Evolutionary conservation across 2,329 filamentous ascomycete species (phyloP), one percentile per base, ranked within the genome.

Genomic region (Fragosphaeria purpurea): DNA sequence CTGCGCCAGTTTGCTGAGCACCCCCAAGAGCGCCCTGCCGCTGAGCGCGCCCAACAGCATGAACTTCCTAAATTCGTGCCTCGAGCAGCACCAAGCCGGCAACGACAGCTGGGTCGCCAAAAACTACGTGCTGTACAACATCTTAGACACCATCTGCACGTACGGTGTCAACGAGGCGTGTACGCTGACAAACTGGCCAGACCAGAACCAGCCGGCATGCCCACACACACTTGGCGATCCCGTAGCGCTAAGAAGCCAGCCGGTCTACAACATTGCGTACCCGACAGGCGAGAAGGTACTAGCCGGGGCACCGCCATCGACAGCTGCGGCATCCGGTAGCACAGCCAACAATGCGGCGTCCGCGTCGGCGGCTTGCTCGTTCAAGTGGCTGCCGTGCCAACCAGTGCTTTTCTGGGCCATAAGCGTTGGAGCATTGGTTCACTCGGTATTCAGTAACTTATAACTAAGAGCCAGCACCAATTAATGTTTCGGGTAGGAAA

Each of bases 41-140:
- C 54, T 65, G n/a, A 59, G 69, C 59, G 75, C 74, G 1, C 60
- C 72, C 51, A 77, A 76, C 61, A 72, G 69, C 66, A 75, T 76
- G 68, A 74, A 77, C 58, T 78, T 68, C 50, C 60, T 77, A n/a
- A 63, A 63, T 9, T 68, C 63, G 55, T 77, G 74, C 54, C 62
- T 74, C 38, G 65, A 58, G 39, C 58, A 63, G 35, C 54, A 63
- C 6, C 47, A 48, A 0, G 55, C 50, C 39, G 54, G 52, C 47
- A 49, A 52, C 4, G 56, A 60, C 50, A 71, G 65, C 55, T 79
- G 72, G 72, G 71, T 77, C 9, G 71, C 64, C 30, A 51, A 68
- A 4, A 72, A 79, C 60, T 67, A 72, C 57, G 65, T 67, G 1
- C 60, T 76, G 11, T 76, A 70, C 61, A 79, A 80, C 59, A 74